These are phyloP conservation scores for Carex pumila DNA, from an alignment of 176 grass and related monocot genomes.

Conservation along the genomic window DNA sequence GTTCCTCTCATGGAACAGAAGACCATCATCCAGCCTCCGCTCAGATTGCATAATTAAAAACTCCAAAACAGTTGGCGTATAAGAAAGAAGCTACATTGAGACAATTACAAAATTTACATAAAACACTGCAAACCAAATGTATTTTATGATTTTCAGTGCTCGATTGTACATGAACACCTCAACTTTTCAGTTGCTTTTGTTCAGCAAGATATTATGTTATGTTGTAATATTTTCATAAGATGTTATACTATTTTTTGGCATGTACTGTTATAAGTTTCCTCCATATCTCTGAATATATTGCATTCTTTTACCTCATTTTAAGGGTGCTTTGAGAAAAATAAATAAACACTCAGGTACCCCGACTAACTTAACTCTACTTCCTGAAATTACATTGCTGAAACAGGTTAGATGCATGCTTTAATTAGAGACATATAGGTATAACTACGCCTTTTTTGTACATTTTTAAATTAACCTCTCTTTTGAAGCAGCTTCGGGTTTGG, in stretches of 20 bases:
- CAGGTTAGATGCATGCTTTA: neutral
- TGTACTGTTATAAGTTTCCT: neutral
- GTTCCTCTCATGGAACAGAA: slow-evolving; percentile 47
- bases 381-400: neutral
- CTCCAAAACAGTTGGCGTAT: slow-evolving; percentile 62
- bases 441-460: neutral
- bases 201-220: neutral
- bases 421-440: neutral
- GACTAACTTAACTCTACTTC: neutral
- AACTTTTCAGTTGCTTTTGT: neutral
- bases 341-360: neutral
- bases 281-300: neutral
- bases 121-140: neutral
- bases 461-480: slow-evolving; percentile 39
- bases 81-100: slow-evolving; percentile 51
- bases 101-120: neutral
- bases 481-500: slow-evolving; percentile 52
- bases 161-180: neutral
- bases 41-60: slow-evolving; percentile 63
- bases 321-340: neutral
- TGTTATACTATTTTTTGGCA: neutral
- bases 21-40: slow-evolving; percentile 34
- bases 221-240: neutral
- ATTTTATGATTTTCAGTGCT: neutral
- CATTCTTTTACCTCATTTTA: neutral